These are phyloP conservation scores for Mikania micrantha DNA, from an alignment of 129 eudicot species.

Conservation along the genomic window DNA sequence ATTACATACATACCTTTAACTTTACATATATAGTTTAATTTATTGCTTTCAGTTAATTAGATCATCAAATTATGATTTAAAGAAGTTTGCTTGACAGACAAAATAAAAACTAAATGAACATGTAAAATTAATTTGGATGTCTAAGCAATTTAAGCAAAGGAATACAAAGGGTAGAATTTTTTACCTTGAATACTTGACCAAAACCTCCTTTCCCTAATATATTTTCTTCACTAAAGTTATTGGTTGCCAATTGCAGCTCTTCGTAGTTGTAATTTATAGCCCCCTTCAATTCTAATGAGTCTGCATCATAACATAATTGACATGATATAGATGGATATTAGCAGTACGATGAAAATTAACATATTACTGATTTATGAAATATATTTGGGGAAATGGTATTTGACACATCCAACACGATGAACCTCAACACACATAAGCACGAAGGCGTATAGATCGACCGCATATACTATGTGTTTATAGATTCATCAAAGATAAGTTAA, in stretches of 20 bases:
- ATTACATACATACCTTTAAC: too few species aligned
- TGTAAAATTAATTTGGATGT: neutral
- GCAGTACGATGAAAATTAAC: neutral
- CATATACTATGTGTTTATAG: neutral
- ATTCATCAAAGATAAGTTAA: neutral
- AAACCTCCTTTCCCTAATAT: constrained; percentile 74
- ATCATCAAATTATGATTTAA: neutral
- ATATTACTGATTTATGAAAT: neutral
- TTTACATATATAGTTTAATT: too few species aligned
- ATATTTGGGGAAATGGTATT: neutral
- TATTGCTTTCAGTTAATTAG: too few species aligned
- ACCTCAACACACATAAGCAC: neutral
- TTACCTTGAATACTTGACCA: constrained; percentile 78
- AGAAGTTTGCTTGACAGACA: neutral
- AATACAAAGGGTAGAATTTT: neutral
- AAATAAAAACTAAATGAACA: too few species aligned
- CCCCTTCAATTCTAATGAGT: constrained; percentile 45
- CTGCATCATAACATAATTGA: constrained; percentile 31
- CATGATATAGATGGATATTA: neutral
- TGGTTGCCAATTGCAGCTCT: constrained; percentile 51
- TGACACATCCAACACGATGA: neutral
- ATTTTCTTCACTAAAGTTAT: constrained; percentile 43
- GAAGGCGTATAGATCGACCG: neutral
- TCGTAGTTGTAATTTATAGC: constrained; percentile 47
- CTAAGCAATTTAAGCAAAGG: neutral